These are phyloP conservation scores for Suhomyces canberraensis DNA, from an alignment of 805 yeast species.

Conservation along the genomic window DNA sequence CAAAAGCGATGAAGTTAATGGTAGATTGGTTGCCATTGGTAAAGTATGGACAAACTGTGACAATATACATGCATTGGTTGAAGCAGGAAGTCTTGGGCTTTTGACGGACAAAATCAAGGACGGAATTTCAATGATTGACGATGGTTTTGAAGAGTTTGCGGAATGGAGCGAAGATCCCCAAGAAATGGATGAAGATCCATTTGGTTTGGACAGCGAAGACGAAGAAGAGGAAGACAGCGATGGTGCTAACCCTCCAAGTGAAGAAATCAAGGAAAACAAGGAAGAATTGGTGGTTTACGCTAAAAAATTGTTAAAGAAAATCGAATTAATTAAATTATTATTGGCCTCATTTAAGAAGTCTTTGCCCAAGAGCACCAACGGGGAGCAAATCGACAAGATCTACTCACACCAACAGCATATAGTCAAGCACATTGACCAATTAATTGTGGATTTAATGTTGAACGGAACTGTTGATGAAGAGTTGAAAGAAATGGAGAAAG, in stretches of 20 bases:
- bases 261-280: slow-evolving; percentile 19
- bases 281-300: slow-evolving; percentile 39
- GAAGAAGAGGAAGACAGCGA: slow-evolving; percentile 19
- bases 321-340: slow-evolving; percentile 56
- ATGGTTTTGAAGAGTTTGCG: slow-evolving; percentile 62
- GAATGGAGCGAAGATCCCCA: slow-evolving; percentile 69
- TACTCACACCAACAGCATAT: slow-evolving; percentile 40
- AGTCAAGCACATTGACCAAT: slow-evolving; percentile 51
- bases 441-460: slow-evolving; percentile 56
- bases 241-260: slow-evolving; percentile 6
- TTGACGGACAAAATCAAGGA: slow-evolving; percentile 46
- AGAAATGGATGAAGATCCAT: slow-evolving; percentile 48
- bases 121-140: slow-evolving; percentile 48
- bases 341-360: slow-evolving; percentile 59
- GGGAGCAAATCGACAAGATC: slow-evolving; percentile 47
- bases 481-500: slow-evolving; percentile 19
- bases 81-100: slow-evolving; percentile 52
- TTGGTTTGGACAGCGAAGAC: slow-evolving; percentile 35
- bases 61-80: slow-evolving; percentile 36
- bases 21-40: slow-evolving; percentile 58
- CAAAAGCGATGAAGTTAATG: slow-evolving; percentile 24
- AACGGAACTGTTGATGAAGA: slow-evolving; percentile 41
- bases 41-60: slow-evolving; percentile 72
- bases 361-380: slow-evolving; percentile 44
- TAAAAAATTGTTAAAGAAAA: slow-evolving; percentile 48